Conservation (phyloP, 139 green algal species). For the Chlamydomonas applanata region DNA sequence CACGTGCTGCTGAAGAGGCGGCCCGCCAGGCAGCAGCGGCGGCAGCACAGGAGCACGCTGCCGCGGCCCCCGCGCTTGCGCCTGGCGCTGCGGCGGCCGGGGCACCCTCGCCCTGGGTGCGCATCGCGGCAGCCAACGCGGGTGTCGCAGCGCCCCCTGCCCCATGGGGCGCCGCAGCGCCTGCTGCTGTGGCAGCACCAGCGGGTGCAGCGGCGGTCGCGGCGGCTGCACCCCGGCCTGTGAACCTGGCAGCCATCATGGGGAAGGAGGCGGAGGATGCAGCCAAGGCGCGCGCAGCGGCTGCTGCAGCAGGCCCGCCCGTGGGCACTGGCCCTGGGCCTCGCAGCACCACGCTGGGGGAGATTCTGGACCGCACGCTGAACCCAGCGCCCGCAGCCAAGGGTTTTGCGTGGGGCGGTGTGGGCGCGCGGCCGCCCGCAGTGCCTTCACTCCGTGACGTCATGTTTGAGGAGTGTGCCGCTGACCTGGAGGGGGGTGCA, state of each 20-base stretch:
- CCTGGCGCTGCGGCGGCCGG: constrained; percentile 25
- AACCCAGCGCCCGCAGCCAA: background rate
- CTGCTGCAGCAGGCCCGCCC: constrained; percentile 1
- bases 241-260: background rate
- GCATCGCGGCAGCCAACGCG: constrained; percentile 12
- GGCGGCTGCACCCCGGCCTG: constrained; percentile 3
- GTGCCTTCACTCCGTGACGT: constrained; percentile 33
- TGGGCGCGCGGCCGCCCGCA: background rate
- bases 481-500: constrained; percentile 52
- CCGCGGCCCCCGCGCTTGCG: background rate
- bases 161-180: background rate
- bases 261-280: background rate
- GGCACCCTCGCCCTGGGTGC: constrained; percentile 36
- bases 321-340: constrained; percentile 26
- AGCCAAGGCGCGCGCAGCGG: background rate
- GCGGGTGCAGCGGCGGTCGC: background rate
- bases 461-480: constrained; percentile 44
- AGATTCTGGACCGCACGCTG: constrained; percentile 33
- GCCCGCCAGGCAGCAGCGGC: constrained; percentile 12
- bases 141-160: background rate
- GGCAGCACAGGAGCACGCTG: constrained; percentile 16
- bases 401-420: constrained; percentile 28
- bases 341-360: constrained; percentile 22
- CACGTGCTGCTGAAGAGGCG: constrained; percentile 30
- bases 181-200: background rate